Evolutionary conservation across 116 monocot species (phyloP), one percentile per base, ranked within the genome.

Genomic region (Posidonia oceanica): DNA sequence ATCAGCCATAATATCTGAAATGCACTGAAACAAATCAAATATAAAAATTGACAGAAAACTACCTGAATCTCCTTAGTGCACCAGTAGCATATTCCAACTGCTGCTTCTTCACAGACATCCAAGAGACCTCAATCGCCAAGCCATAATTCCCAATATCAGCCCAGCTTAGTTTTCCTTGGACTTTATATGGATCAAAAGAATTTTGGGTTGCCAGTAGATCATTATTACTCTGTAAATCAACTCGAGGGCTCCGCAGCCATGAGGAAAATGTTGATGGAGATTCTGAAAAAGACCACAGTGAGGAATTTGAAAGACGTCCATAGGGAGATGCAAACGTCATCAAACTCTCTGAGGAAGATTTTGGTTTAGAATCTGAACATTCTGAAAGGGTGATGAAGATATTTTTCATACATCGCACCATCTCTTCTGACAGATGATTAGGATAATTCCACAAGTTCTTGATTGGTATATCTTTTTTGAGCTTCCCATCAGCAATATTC

Each of bases 31-130:
- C 5, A 48, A 48, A 48, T 48, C 48, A 48, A 48, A 48, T 48
- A 48, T 48, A 64, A 16, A 4, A 14, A 64, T 64, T 36, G 12
- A 23, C 2, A 20, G 75, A 18, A 76, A 18, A n/a, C 23, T 64
- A 90, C 94, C 90, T 90, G 83, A 90, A 90, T 66, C 77, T 75
- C 69, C 78, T 75, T 20, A 94, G 84, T 22, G 81, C 85, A 42
- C 69, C 85, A 71, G 94, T 81, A 73, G 94, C 94, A 85, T 80
- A 85, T 68, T 90, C 85, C 69, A 94, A 90, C 65, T 94, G 90
- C 37, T 87, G 80, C 77, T 94, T 87, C 59, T 75, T 83, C 54
- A 87, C 87, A 62, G 94, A 94, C 94, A 94, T 94, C 94, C 90
- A 90, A 14, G 90, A 94, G 21, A 94, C 88, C 74, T 94, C 90